phyloP scores from a whole-genome alignment of 805 yeast species.

The Kuraishia ogatae region DNA sequence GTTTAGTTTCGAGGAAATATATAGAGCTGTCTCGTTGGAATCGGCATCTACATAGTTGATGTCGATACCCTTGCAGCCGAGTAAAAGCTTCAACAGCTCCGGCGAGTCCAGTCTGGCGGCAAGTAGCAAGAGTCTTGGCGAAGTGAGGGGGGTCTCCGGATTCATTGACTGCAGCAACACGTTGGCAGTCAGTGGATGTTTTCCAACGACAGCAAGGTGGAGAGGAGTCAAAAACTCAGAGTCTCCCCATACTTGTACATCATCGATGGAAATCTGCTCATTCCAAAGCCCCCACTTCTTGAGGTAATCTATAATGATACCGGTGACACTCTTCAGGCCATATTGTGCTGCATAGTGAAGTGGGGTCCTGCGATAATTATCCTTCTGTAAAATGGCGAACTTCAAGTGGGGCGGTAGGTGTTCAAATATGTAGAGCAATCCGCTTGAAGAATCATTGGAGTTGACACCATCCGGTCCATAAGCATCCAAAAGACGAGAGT shows the following conservation, averaged over 20 bases:
- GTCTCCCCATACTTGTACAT: constrained; percentile 57
- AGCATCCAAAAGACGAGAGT: constrained; percentile 38
- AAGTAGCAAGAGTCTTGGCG: constrained; percentile 51
- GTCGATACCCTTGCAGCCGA: constrained; percentile 50
- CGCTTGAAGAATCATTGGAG: constrained; percentile 48
- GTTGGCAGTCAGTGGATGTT: constrained; percentile 68
- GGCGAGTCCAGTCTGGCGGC: constrained; percentile 63
- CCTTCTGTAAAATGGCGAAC: constrained; percentile 53
- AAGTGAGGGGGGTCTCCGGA: constrained; percentile 27
- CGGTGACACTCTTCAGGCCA: constrained; percentile 62
- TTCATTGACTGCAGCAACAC: constrained; percentile 43
- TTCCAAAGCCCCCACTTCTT: constrained; percentile 53
- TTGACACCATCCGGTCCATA: constrained; percentile 58
- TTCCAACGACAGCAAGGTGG: constrained; percentile 74
- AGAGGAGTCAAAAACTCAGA: constrained; percentile 75
- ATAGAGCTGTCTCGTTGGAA: constrained; percentile 73
- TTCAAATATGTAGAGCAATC: constrained; percentile 50
- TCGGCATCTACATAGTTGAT: constrained; percentile 54
- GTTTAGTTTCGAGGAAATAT: constrained; percentile 65
- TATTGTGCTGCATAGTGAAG: constrained; percentile 85
- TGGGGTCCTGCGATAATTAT: constrained; percentile 75
- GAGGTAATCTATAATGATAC: constrained; percentile 46
- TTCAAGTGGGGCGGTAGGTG: constrained; percentile 46
- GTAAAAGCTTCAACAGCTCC: constrained; percentile 42
- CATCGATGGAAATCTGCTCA: constrained; percentile 43